Conservation (phyloP, 1,284 basidiomycete species). For the Thecaphora thlaspeos region DNA sequence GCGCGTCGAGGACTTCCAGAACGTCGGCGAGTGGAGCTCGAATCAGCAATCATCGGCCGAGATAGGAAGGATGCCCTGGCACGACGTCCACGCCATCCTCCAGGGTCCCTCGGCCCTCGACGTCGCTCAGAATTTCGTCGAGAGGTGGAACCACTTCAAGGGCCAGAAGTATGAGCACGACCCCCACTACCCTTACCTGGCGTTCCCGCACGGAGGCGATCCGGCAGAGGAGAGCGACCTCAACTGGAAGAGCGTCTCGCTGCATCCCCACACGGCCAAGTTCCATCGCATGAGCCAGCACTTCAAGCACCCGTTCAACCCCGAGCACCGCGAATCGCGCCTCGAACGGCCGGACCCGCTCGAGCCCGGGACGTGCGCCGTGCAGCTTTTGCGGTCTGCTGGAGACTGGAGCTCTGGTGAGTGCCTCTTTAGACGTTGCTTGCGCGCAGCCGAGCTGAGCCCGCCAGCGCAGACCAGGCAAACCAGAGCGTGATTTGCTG, state of each 20-base stretch:
- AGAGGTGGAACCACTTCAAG: constrained; percentile 69
- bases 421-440: too few species aligned
- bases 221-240: constrained; percentile 62
- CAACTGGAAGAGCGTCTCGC: constrained; percentile 53
- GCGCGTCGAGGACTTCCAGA: constrained; percentile 40
- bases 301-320: constrained; percentile 26
- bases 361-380: constrained; percentile 57
- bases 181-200: constrained; percentile 69
- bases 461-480: too few species aligned
- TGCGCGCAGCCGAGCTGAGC: too few species aligned
- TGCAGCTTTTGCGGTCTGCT: constrained; percentile 78
- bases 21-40: constrained; percentile 73
- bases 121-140: constrained; percentile 84
- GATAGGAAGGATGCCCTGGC: constrained; percentile 57
- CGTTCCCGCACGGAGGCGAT: constrained; percentile 73
- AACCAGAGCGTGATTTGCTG: too few species aligned
- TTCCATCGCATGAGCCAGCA: constrained; percentile 20
- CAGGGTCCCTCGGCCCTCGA: constrained; percentile 80
- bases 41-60: constrained; percentile 73
- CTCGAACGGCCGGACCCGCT: constrained; percentile 11
- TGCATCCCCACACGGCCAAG: constrained; percentile 65
- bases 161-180: constrained; percentile 60
- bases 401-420: constrained; percentile 77
- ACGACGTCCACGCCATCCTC: constrained; percentile 68
- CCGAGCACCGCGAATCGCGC: constrained; percentile 3